These are phyloP conservation scores for Akebia trifoliata DNA, from an alignment of 164 flowering plant species.

Conservation along the genomic window DNA sequence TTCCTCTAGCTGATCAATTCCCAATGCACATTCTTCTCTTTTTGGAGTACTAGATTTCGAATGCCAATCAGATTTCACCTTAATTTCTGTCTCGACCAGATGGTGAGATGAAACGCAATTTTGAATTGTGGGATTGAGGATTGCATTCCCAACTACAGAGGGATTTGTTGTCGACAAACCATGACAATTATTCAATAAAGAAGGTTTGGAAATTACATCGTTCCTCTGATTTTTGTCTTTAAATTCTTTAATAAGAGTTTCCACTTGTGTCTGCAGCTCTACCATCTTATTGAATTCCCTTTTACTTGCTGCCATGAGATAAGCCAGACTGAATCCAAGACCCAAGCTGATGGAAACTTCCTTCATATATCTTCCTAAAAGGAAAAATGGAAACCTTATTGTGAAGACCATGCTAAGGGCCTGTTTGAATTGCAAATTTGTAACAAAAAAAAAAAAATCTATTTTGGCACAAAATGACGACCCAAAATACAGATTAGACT, in stretches of 20 bases:
- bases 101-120: constrained; percentile 7
- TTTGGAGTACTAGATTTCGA: neutral
- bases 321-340: constrained; percentile 44
- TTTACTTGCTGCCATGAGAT: constrained; percentile 43
- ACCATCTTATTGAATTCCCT: constrained; percentile 47
- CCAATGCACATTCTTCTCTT: constrained; percentile 18
- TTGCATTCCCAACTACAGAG: constrained; percentile 15
- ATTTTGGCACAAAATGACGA: too few species aligned
- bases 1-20: constrained; percentile 45
- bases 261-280: constrained; percentile 45
- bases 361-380: constrained; percentile 27
- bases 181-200: constrained; percentile 6
- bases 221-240: constrained; percentile 31
- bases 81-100: neutral
- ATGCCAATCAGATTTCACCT: constrained; percentile 4
- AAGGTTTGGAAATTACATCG: constrained; percentile 14
- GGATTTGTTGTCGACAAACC: constrained; percentile 23
- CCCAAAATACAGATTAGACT: too few species aligned
- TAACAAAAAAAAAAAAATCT: too few species aligned
- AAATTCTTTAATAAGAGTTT: constrained; percentile 33
- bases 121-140: constrained; percentile 14
- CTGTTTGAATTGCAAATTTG: too few species aligned
- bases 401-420: too few species aligned
- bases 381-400: too few species aligned
- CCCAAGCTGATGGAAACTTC: constrained; percentile 42